Evolutionary conservation across 2,329 filamentous ascomycete genomes (phyloP), one percentile per base, ranked within the genome.

Genomic region (Fusarium odoratissimum): DNA sequence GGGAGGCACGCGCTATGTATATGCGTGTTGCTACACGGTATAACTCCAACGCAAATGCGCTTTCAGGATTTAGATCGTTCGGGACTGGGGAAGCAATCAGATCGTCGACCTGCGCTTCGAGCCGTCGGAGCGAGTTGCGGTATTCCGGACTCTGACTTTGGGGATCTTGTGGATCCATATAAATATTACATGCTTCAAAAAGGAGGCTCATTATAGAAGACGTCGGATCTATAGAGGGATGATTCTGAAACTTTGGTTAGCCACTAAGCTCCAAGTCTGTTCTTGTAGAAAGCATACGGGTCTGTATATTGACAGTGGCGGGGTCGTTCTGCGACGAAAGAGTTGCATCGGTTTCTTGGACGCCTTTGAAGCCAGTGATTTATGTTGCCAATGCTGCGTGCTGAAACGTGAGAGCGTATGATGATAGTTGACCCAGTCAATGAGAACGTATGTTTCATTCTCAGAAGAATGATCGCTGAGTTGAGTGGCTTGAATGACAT

Each of bases 371-470:
- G 25, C 33, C 6, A 55, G 6, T 23, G 60, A 19, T 12, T 44
- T 54, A 3, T 66, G 64, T 4, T 37, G 52, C 74, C 74, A 76
- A 51, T 76, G 67, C n/a, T 65, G 58, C 16, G 60, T 55, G n/a
- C 71, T 60, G n/a, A 76, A 76, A 2, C 61, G 60, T 25, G 73
- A 75, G 13, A 76, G 38, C 10, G 63, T 52, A 17, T 71, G 54
- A 28, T 75, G 73, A 28, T 76, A 76, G 42, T 70, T 66, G 21
- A 72, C 73, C 74, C 74, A 76, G 19, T 70, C 72, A 19, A 76
- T 49, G 4, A 76, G 40, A 25, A 57, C 14, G 11, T 49, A 60
- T 11, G 41, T 57, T 14, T 67, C 62, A 35, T 17, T 42, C 35
- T 41, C 16, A 13, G 30, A 6, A 2, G 56, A 44, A 13, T 55